phyloP scores from a whole-genome alignment of 2,329 filamentous ascomycete species.

The Penicillium sp. region DNA sequence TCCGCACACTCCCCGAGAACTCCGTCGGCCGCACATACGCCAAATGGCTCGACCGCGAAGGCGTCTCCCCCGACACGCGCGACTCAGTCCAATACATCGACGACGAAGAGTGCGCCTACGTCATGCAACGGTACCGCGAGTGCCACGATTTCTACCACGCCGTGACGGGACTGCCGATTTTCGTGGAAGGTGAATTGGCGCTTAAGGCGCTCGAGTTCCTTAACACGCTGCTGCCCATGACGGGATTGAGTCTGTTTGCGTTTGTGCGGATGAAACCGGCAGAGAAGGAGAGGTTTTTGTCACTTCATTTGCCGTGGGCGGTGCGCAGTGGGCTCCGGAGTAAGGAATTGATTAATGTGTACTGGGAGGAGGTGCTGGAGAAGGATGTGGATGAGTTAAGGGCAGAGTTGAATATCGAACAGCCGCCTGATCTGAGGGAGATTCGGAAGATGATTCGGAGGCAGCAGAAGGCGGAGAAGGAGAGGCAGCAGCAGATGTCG shows the following conservation, averaged over 20 bases:
- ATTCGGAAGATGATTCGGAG: constrained; percentile 70
- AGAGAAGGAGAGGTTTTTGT: constrained; percentile 65
- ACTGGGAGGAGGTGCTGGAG: constrained; percentile 94
- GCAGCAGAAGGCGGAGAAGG: constrained; percentile 65
- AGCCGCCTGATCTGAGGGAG: constrained; percentile 78
- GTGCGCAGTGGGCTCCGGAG: constrained; percentile 73
- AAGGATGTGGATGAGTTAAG: constrained; percentile 77
- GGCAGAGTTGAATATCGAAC: constrained; percentile 74
- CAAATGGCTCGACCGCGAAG: constrained; percentile 88
- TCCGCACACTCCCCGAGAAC: constrained; percentile 69
- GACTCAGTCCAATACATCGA: constrained; percentile 83
- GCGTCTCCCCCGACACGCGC: constrained; percentile 88
- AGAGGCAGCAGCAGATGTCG: constrained; percentile 33
- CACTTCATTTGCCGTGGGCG: constrained; percentile 77
- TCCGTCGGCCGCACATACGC: constrained; percentile 81
- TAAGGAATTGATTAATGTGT: constrained; percentile 88
- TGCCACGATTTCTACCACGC: constrained; percentile 98
- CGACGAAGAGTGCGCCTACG: constrained; percentile 92
- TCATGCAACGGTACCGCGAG: constrained; percentile 97
- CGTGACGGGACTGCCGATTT: constrained; percentile 81
- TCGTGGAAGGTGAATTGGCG: constrained; percentile 95
- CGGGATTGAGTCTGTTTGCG: constrained; percentile 78
- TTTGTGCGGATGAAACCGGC: constrained; percentile 61
- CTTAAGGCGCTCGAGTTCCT: constrained; percentile 97
- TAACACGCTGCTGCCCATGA: constrained; percentile 94